Evolutionary conservation across 164 flowering plant genomes (phyloP), one percentile per base, ranked within the genome.

Genomic region (Euptelea pleiosperma): DNA sequence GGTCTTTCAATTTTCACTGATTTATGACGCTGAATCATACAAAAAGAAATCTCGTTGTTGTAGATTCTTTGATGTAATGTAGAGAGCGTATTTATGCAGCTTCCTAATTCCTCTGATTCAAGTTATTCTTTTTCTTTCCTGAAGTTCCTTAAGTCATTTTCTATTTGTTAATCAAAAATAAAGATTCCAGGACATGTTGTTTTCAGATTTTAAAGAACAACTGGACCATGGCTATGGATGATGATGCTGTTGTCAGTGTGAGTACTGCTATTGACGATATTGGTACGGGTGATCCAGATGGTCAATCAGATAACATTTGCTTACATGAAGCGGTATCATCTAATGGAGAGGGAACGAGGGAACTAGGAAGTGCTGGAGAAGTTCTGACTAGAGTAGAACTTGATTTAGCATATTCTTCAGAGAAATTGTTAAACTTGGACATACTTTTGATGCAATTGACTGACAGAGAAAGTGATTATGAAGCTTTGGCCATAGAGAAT

Each of bases 341-440:
- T 41, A 29, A 39, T 58, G 83, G 73, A 48, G 81, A 75, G 66
- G 68, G 60, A 47, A 64, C 63, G 49, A 73, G 60, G 57, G 87
- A 79, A 52, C 16, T 73, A 40, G 77, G 58, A 61, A 67, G 62
- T 45, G 74, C 65, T 33, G 65, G 73, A 9, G 84, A 82, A 68
- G 48, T 76, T 68, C 58, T 89, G 24, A 79, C 75, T 6, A 80
- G 77, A 65, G 37, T 85, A 45, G 91, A 88, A 55, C 79, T 89
- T 29, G 89, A 84, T 54, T 59, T 85, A 41, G 95, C 87, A 19
- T 79, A 74, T 66, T 70, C 62, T 58, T 75, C 90, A n/a, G 97
- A 93, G 80, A 93, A 86, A 69, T 58, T 88, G 67, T 64, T 75
- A 46, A 90, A 88, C 68, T 70, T 93, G 64, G 79, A 73, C 64